phyloP scores from a whole-genome alignment of 2,329 filamentous ascomycete species.

The Arthrobotrys conoides region DNA sequence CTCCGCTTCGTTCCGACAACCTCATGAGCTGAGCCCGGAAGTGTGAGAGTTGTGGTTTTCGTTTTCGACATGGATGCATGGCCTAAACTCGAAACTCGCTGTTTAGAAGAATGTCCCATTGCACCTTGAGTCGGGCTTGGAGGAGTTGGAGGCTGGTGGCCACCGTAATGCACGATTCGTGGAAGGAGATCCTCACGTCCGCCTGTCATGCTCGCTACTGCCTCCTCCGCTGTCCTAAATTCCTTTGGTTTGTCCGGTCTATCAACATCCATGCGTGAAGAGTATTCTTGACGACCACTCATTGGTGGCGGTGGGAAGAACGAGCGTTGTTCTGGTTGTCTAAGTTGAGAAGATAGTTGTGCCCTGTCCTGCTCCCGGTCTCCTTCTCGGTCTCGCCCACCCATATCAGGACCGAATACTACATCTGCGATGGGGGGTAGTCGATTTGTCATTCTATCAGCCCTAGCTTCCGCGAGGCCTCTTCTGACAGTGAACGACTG shows the following conservation, averaged over 20 bases:
- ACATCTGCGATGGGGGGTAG: conserved; percentile 89
- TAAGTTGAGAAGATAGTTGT: conserved; percentile 59
- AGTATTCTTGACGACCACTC: conserved; percentile 75
- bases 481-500: conserved; percentile 95
- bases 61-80: conserved; percentile 67
- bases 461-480: conserved; percentile 59
- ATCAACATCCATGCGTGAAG: conserved; percentile 67
- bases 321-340: conserved; percentile 59
- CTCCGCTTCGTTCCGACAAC: conserved; percentile 70
- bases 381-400: conserved; percentile 69
- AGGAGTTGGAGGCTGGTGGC: conserved; percentile 92
- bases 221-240: conserved; percentile 96
- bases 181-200: conserved; percentile 93
- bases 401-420: conserved; percentile 84
- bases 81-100: conserved; percentile 61
- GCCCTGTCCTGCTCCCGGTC: conserved; percentile 64
- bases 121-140: conserved; percentile 74
- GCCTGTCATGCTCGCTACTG: conserved; percentile 87
- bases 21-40: conserved; percentile 64
- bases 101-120: conserved; percentile 64
- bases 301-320: conserved; percentile 64
- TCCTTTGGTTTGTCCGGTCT: conserved; percentile 79
- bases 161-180: conserved; percentile 94
- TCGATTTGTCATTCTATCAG: conserved; percentile 73
- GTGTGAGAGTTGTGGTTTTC: conserved; percentile 65